A percentile compares a stretch with the other conserved stretches of the same genome.
Evolutionary conservation across 2,329 filamentous ascomycete genomes (phyloP).

Genomic region (Trichoderma afroharzianum): DNA sequence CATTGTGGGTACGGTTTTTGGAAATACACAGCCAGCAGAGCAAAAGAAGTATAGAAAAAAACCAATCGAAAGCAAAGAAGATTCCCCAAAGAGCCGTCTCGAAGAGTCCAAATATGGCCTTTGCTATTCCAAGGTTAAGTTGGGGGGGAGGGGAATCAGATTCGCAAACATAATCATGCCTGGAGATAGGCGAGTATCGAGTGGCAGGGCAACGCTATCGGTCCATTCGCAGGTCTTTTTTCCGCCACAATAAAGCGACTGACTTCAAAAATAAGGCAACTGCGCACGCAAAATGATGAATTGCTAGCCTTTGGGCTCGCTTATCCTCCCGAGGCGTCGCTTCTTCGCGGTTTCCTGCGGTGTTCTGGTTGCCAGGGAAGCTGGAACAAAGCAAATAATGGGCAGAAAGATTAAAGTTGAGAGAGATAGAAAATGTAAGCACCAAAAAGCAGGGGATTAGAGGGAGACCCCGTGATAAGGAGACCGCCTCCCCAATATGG

Average conservation of each 20-base stretch:
- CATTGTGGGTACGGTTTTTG: slow-evolving; percentile 49
- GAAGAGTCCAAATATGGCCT: background rate
- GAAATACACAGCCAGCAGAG: background rate
- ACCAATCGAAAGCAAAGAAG: background rate
- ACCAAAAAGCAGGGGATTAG: background rate
- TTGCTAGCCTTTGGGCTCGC: background rate
- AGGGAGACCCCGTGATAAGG: background rate
- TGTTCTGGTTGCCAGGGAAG: background rate
- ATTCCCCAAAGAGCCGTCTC: background rate
- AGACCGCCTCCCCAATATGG: background rate
- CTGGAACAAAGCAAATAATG: background rate
- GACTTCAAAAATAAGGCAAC: background rate
- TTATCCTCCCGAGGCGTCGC: background rate
- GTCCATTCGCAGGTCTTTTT: background rate
- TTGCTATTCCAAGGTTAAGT: slow-evolving; percentile 9
- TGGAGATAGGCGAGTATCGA: background rate
- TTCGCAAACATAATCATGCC: background rate
- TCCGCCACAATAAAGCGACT: background rate
- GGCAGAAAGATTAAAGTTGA: background rate
- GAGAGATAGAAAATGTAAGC: background rate
- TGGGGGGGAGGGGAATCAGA: background rate
- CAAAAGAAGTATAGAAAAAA: background rate
- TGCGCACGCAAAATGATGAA: background rate
- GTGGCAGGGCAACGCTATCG: slow-evolving; percentile 9
- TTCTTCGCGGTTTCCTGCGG: background rate